Conservation (phyloP, 148 eudicot species). For the Fagopyrum tataricum region DNA sequence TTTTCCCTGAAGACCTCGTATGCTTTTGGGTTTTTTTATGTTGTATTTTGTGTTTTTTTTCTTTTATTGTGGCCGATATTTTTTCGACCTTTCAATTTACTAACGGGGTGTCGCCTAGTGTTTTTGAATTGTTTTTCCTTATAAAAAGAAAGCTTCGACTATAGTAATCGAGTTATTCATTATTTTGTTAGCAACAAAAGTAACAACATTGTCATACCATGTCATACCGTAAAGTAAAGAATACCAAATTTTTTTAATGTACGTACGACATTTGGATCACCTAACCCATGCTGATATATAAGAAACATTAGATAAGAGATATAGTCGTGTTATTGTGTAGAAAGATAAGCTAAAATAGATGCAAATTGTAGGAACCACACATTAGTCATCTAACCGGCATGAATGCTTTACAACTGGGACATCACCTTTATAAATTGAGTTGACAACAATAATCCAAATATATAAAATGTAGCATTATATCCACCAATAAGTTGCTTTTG, state of each 20-base stretch:
- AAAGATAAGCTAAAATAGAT: background rate
- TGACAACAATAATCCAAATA: background rate
- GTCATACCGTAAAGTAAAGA: background rate
- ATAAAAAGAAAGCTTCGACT: too few relatives aligned
- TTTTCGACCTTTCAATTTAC: too few relatives aligned
- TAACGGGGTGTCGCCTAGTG: too few relatives aligned
- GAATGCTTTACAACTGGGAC: background rate
- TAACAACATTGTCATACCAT: too few relatives aligned
- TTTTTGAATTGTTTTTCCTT: too few relatives aligned
- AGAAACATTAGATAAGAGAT: background rate
- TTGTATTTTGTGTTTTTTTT: too few relatives aligned
- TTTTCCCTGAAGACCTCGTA: too few relatives aligned
- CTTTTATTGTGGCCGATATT: too few relatives aligned
- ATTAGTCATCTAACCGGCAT: background rate
- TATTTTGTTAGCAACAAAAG: too few relatives aligned
- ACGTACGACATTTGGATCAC: background rate
- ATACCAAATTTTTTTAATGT: background rate
- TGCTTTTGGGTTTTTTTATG: too few relatives aligned
- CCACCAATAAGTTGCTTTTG: too few relatives aligned
- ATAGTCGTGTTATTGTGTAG: background rate
- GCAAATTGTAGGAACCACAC: background rate
- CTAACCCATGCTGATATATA: background rate
- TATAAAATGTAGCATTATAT: background rate
- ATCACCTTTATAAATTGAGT: background rate
- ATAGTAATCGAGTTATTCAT: too few relatives aligned